phyloP scores from a whole-genome alignment of 2,329 filamentous ascomycete genomes.

The Fusarium sp. region DNA sequence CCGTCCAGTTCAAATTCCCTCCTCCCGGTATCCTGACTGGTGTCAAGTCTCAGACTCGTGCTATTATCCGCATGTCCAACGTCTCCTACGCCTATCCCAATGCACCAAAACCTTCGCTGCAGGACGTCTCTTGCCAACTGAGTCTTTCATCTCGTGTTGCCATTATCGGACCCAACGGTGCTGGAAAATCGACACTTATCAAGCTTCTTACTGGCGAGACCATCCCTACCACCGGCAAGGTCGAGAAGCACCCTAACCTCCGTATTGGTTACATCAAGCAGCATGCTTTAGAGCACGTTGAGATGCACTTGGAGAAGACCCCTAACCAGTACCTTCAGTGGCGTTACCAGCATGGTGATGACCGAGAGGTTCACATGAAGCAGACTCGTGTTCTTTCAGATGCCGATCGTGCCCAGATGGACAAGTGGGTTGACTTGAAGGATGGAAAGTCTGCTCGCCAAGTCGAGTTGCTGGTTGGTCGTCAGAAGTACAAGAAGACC shows the following conservation, averaged over 20 bases:
- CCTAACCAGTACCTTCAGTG: constrained; percentile 99
- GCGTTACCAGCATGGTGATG: constrained; percentile 97
- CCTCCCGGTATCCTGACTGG: constrained; percentile 93
- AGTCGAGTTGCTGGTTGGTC: constrained; percentile 91
- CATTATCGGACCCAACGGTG: constrained; percentile 97
- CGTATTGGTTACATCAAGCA: constrained; percentile 99
- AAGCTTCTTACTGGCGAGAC: constrained; percentile 95
- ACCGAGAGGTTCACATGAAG: constrained; percentile 97
- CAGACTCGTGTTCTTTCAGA: constrained; percentile 91
- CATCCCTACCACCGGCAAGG: constrained; percentile 84
- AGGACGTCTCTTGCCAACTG: constrained; percentile 88
- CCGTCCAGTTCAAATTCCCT: constrained; percentile 98
- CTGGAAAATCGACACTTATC: constrained; percentile 97
- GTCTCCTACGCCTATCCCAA: constrained; percentile 95
- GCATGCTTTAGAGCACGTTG: constrained; percentile 97
- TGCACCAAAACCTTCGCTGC: constrained; percentile 86
- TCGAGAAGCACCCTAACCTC: constrained; percentile 98
- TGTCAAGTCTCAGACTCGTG: constrained; percentile 93
- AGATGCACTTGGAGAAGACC: constrained; percentile 99
- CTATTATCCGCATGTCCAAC: constrained; percentile 95
- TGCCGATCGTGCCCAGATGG: constrained; percentile 90
- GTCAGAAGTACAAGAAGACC: constrained; percentile 98
- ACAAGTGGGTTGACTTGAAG: constrained; percentile 85
- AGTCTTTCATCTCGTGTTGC: constrained; percentile 92
- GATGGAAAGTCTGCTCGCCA: constrained; percentile 84